phyloP scores from a whole-genome alignment of 495 filamentous ascomycete species.

The Rhizodiscina lignyota region DNA sequence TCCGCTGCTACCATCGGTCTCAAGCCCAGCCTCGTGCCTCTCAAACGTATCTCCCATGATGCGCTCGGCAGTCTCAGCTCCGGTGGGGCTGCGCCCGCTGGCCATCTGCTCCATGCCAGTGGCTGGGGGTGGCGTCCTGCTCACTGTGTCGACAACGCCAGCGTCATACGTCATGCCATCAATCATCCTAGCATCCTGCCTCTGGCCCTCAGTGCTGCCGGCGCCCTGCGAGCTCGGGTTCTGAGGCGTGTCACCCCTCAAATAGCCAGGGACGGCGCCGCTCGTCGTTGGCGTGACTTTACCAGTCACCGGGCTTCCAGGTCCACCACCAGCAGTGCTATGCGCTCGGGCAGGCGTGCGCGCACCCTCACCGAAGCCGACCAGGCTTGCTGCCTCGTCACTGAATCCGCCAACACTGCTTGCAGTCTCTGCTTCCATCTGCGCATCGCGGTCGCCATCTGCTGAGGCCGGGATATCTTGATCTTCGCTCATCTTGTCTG shows the following conservation, averaged over 20 bases:
- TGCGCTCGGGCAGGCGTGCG: slow-evolving; percentile 30
- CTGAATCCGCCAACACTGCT: slow-evolving; percentile 56
- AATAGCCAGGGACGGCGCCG: slow-evolving; percentile 1
- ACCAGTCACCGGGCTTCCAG: slow-evolving; percentile 14
- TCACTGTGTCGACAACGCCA: slow-evolving; percentile 17
- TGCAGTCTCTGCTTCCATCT: slow-evolving; percentile 45
- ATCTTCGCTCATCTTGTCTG: slow-evolving; percentile 51
- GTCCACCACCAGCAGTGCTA: slow-evolving; percentile 5
- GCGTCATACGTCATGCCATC: slow-evolving; percentile 24
- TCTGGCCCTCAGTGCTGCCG: slow-evolving; percentile 8
- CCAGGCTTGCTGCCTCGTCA: slow-evolving; percentile 62
- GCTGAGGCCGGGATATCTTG: neutral
- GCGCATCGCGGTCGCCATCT: slow-evolving; percentile 16
- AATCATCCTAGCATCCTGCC: slow-evolving; percentile 20
- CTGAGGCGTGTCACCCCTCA: neutral
- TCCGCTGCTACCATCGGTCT: slow-evolving; percentile 9
- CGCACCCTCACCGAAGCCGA: slow-evolving; percentile 78
- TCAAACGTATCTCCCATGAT: slow-evolving; percentile 33
- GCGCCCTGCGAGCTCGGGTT: slow-evolving; percentile 3
- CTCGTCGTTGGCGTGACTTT: slow-evolving; percentile 8
- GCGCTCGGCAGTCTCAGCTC: slow-evolving; percentile 32
- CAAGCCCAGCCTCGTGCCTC: slow-evolving; percentile 20
- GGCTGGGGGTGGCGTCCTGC: slow-evolving; percentile 14
- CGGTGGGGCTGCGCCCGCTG: slow-evolving; percentile 15
- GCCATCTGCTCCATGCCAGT: slow-evolving; percentile 12